These are phyloP conservation scores for Leccinellum albellum DNA, from an alignment of 768 basidiomycete species.

Conservation along the genomic window DNA sequence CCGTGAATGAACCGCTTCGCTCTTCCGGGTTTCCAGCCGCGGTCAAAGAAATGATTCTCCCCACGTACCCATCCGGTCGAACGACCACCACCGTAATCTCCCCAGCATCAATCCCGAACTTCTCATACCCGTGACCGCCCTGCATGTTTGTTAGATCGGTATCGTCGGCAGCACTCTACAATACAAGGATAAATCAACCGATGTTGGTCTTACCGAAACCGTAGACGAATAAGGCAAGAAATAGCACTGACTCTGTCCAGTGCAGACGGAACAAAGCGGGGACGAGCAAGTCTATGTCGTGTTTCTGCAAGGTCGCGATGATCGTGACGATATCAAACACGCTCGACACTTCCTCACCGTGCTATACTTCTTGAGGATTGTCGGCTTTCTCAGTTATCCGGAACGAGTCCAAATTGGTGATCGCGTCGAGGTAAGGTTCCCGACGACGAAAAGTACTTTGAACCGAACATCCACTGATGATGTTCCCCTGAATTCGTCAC, in stretches of 20 bases:
- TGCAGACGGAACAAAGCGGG: background rate
- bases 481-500: no score
- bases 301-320: background rate
- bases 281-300: background rate
- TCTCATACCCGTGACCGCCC: conserved; percentile 34
- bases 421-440: background rate
- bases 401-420: background rate
- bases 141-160: background rate
- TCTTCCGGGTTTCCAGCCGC: conserved; percentile 37
- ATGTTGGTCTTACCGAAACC: background rate
- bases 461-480: background rate
- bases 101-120: conserved; percentile 31
- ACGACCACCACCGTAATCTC: conserved; percentile 34
- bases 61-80: conserved; percentile 12
- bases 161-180: background rate
- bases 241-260: background rate
- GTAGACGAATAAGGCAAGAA: background rate
- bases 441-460: background rate
- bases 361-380: background rate
- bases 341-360: background rate
- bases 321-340: background rate
- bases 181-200: background rate
- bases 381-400: background rate
- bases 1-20: conserved; percentile 48
- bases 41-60: conserved; percentile 20